A percentile compares a stretch with the other conserved stretches of the same genome.
These are phyloP conservation scores for Erythrophleum fordii DNA, from an alignment of 306 rosid genomes.

Conservation along the genomic window DNA sequence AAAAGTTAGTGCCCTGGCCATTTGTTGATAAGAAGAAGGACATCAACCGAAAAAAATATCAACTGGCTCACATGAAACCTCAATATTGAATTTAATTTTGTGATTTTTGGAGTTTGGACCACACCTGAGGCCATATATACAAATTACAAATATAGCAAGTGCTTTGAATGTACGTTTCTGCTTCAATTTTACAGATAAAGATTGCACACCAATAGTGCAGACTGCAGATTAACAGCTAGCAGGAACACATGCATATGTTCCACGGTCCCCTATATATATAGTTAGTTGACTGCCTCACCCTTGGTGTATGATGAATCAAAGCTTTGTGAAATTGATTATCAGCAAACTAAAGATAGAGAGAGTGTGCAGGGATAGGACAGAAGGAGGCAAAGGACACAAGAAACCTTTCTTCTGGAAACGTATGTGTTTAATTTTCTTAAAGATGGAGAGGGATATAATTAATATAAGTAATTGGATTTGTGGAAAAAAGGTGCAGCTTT, in stretches of 20 bases:
- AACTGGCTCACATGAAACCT: slow-evolving; percentile 26
- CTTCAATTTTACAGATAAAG: slow-evolving; percentile 29
- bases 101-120: slow-evolving; percentile 40
- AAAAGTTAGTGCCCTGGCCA: not conserved
- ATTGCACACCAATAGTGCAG: slow-evolving; percentile 30
- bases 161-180: slow-evolving; percentile 32
- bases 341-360: not conserved
- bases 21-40: slow-evolving; percentile 19
- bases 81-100: not conserved
- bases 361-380: not conserved
- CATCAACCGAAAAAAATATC: slow-evolving; percentile 19
- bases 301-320: not conserved
- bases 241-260: slow-evolving; percentile 34
- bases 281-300: slow-evolving; percentile 35
- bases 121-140: slow-evolving; percentile 27
- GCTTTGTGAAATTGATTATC: not conserved
- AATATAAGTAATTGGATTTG: not conserved
- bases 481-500: slow-evolving; percentile 15
- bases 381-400: slow-evolving; percentile 6
- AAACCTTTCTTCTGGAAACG: not conserved
- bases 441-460: not conserved
- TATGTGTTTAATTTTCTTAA: not conserved
- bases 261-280: slow-evolving; percentile 29
- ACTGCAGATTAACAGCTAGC: slow-evolving; percentile 25
- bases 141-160: slow-evolving; percentile 28